Base-by-base conservation (phyloP, 148 eudicot genomes). In the Cornus suecica region DNA sequence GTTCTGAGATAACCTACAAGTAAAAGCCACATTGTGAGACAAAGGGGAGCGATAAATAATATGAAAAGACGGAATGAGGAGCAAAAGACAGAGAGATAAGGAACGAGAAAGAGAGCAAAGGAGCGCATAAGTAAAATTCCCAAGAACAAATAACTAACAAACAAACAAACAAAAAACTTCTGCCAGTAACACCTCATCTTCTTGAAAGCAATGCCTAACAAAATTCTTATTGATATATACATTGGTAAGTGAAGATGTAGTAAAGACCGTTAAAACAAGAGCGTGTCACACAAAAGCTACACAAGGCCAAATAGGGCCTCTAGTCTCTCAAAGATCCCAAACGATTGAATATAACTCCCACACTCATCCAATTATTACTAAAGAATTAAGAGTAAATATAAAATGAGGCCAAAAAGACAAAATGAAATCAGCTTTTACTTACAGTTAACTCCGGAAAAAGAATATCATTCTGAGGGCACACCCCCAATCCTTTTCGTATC, bases 381-480 rank as follows among this genome's bases (percentile, higher is more conserved):
- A 45, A 9, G 52, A 45, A 45, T 9, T 37, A 37, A 37, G 6
- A 37, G 9, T 37, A 10, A 37, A 37, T 37, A 37, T 37, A 37
- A 37, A 37, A 37, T 6, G 42, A 37, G 42, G 15, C 15, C 52
- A 45, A 45, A 48, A 48, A 13, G 4, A 48, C 34, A 37, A 52
- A 66, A 63, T 14, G 26, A 13, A 74, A 77, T 10, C 58, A 75
- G 7, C 24, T 70, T 64, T 69, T 65, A 65, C 94, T 90, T 83
- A 96, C 99, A 76, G 90, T 93, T 74, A 96, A 78, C 83, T 96
- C 99, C 37, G 94, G 92, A 72, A 96, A 96, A 70, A 96, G 98
- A 83, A 93, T 93, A 84, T 93, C 99, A 84, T 83, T 86, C 66
- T 96, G 99, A 64, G 99, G 98, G 81, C 99, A 96, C 24, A 96